Base-by-base conservation (phyloP, 2,329 filamentous ascomycete species). In the Cucurbitaria berberidis region DNA sequence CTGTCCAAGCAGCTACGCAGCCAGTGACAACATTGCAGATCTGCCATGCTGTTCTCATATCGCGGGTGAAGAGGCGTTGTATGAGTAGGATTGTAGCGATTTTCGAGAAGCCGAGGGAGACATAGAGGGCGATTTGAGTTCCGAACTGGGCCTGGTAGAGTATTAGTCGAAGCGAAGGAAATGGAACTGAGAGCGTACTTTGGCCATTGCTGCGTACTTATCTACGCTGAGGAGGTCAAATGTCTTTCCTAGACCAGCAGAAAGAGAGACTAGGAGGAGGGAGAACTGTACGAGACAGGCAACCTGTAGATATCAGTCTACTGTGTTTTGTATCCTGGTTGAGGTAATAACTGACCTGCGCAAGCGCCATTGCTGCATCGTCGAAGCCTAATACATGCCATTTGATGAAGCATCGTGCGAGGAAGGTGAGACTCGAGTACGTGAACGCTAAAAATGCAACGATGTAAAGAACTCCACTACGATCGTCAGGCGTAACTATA, bases 41-140 rank as follows among this genome's bases (percentile, higher is more conserved):
- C 7, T 58, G 35, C 59, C 64, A 64, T 9, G 63, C 61, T 22
- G 46, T 48, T 42, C 55, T 62, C 56, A 67, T 65, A 44, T 72
- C 69, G 5, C 61, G 53, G 5, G 59, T 65, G 49, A 71, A 73
- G 1, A 73, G 48, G 2, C 70, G 63, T 36, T 60, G 64, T 27
- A 69, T 60, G 5, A 73, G 55, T n/a, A 70, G 32, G 6, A 69
- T 56, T 5, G 65, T 51, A 2, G 70, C 61, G 10, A 55, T 49
- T 57, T 73, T 73, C 0, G 69, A 68, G 5, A 70, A 48, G 15
- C 62, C 63, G 15, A 72, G 55, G 1, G 64, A 59, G 9, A 69
- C 44, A 42, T 68, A 69, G 19, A 66, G 39, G 2, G 54, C 51
- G 9, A 70, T 48, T 36, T 71, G 67, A 40, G 55, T 57, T 22